Base-by-base conservation (phyloP, 2,329 filamentous ascomycete genomes). In the Neopestalotiopsis rosae region DNA sequence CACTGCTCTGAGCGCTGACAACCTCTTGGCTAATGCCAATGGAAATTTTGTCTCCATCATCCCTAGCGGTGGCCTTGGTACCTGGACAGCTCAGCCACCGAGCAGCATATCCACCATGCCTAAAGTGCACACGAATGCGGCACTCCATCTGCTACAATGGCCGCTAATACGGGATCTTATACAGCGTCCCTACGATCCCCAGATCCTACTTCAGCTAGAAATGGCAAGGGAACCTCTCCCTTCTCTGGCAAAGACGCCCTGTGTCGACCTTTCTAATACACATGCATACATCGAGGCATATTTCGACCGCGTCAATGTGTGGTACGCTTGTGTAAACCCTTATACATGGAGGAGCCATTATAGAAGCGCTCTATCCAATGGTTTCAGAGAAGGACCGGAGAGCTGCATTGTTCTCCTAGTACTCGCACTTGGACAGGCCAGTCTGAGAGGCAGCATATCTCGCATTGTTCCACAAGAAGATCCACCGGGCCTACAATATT, bases 291-390 rank as follows among this genome's bases (percentile, higher is more conserved):
- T 94, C 56, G 90, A 92, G 76, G 91, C 93, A 1, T 95, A 94
- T 79, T 96, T 95, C 75, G 90, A 92, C 69, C 87, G 91, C 57
- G 93, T 94, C 69, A 95, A 95, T 72, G 87, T 94, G 3, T 95
- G 93, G 91, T 95, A 95, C 75, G 93, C 93, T 10, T 94, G 92
- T 74, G 92, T 96, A 42, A 95, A 94, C 76, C 93, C 93, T 1
- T 93, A 93, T 78, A 92, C 90, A 1, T 96, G 93, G 93, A 86
- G 88, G 57, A 89, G 86, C 69, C 91, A 94, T 77, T 95, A 95
- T 77, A 89, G 90, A 34, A 91, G 87, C 4, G 93, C 93, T 0
- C 85, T 94, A 6, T 91, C 91, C 2, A 91, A 91, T 72, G 90
- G 91, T 1, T 95, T 95, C 73, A 88, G 91, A 49, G 91, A 94